Evolutionary conservation across 176 grass and related monocot genomes (phyloP).

Genomic region (Elymus sibiricus): DNA sequence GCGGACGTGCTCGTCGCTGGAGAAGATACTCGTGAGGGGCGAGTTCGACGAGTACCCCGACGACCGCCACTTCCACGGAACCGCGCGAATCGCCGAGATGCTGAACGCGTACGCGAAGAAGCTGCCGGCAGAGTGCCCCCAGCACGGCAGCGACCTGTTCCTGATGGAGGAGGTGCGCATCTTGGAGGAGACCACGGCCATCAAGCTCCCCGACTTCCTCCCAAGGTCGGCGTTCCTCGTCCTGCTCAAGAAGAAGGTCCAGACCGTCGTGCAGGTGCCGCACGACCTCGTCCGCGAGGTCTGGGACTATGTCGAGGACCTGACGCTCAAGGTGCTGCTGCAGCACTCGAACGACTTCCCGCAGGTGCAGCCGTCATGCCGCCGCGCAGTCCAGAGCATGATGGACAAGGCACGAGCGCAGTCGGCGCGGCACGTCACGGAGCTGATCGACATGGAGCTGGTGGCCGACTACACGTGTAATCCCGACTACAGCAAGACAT

Average conservation of each 20-base stretch:
- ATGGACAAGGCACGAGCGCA: slow-evolving; percentile 33
- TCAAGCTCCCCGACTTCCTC: slow-evolving; percentile 53
- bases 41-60: slow-evolving; percentile 58
- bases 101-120: background rate
- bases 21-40: slow-evolving; percentile 44
- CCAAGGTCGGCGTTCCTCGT: slow-evolving; percentile 26
- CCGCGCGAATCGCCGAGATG: slow-evolving; percentile 45
- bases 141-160: background rate
- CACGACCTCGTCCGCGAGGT: slow-evolving; percentile 20
- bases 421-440: slow-evolving; percentile 30
- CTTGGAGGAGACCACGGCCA: slow-evolving; percentile 43
- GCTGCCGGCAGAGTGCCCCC: background rate
- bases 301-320: slow-evolving; percentile 42
- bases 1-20: background rate
- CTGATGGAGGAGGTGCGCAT: slow-evolving; percentile 52
- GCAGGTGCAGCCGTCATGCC: slow-evolving; percentile 31
- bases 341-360: slow-evolving; percentile 39
- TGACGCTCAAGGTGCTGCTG: slow-evolving; percentile 17
- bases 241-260: slow-evolving; percentile 42
- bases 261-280: slow-evolving; percentile 14
- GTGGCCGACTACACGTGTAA: slow-evolving; percentile 35
- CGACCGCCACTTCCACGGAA: slow-evolving; percentile 26
- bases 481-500: slow-evolving; percentile 38
- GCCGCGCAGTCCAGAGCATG: slow-evolving; percentile 28
- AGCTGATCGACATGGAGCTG: slow-evolving; percentile 59